Percentiles rank a stretch among this genome's conserved stretches.
Evolutionary conservation across 2,329 filamentous ascomycete genomes (phyloP).

Genomic region (Fusarium newnesense): DNA sequence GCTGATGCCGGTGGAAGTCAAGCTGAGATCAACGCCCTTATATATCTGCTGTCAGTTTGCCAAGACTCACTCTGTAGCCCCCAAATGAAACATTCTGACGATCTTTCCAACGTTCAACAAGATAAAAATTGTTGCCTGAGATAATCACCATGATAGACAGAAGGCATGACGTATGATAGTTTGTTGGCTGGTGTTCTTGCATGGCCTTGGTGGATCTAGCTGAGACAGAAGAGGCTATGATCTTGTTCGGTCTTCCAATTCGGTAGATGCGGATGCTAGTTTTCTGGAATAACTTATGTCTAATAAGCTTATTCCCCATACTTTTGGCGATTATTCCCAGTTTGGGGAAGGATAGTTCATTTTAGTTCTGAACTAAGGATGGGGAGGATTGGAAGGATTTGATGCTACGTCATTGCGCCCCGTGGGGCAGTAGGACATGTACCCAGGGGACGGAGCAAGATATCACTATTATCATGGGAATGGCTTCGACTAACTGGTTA

Average conservation of each 20-base stretch:
- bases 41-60: not conserved
- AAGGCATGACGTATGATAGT: not conserved
- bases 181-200: not conserved
- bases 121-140: not conserved
- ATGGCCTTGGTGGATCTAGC: not conserved
- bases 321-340: not conserved
- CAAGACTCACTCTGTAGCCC: too few relatives aligned
- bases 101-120: not conserved
- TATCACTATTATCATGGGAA: not conserved
- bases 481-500: too few relatives aligned
- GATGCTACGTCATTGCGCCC: not conserved
- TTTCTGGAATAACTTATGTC: not conserved
- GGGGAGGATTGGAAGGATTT: not conserved
- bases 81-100: not conserved
- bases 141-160: not conserved
- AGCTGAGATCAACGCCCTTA: not conserved
- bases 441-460: not conserved
- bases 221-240: not conserved
- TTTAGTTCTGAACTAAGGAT: not conserved
- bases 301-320: not conserved
- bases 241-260: too few relatives aligned
- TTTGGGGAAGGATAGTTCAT: not conserved
- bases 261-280: rapidly evolving
- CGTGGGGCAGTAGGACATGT: not conserved
- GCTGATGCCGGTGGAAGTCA: rapidly evolving